Base-by-base conservation (phyloP, 331 rosid species). In the Acacia pycnantha region DNA sequence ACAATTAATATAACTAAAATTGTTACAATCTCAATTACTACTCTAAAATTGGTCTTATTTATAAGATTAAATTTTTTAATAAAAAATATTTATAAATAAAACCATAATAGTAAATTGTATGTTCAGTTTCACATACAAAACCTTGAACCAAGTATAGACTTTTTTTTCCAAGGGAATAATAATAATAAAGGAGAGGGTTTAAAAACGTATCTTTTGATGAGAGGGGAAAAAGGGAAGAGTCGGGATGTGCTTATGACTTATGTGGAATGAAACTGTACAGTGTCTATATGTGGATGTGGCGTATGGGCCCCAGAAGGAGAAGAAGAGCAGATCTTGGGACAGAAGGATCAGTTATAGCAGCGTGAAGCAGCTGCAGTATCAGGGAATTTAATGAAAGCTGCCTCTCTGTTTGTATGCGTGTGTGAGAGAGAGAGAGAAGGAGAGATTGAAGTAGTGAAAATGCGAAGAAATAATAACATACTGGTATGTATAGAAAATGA, bases 371-470 rank as follows among this genome's bases (percentile, higher is more conserved):
- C 77, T 71, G 86, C 67, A 78, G 73, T 58, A 77, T 31, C 72
- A 79, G 76, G 66, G 79, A 70, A 76, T 86, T 83, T 79, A 76
- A 82, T 82, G 80, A 82, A 83, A 82, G 84, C 81, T 80, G 82
- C 33, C 22, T 77, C 26, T 16, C 51, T 5, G 22, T 21, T 6
- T 53, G 24, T 19, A 19, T 19, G 22, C 5, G 21, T 50, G 13
- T 24, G 15, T 3, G 70, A 14, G 70, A 64, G 41, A 64, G 35
- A 13, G 68, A n/a, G 47, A 9, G 50, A 43, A 16, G 5, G 8
- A 10, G 12, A 2, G 40, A 46, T 71, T 46, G n/a, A 70, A 22
- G 74, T 22, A 22, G 54, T 46, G 27, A 18, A 18, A 12, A 44
- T 46, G 59, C 12, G 58, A 15, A 10, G 46, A 10, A 43, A 43